Percentiles rank a stretch among this genome's conserved stretches.
Conservation (phyloP, 2,329 filamentous ascomycete species). For the Colletotrichum sp. region DNA sequence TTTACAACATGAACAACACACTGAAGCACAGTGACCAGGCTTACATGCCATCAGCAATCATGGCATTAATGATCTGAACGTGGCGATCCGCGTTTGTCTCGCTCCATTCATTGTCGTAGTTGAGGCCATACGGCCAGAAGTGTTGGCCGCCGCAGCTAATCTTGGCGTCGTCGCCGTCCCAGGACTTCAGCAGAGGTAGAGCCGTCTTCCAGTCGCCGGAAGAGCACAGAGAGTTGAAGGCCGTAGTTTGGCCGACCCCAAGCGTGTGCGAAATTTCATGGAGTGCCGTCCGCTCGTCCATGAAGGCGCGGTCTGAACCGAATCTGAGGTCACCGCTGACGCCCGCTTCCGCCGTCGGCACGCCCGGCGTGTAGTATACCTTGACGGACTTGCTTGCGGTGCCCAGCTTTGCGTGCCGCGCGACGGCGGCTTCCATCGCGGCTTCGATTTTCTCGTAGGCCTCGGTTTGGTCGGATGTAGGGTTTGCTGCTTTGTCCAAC, state of each 20-base stretch:
- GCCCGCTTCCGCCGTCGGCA: slow-evolving; percentile 50
- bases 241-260: slow-evolving; percentile 48
- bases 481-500: slow-evolving; percentile 41
- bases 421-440: slow-evolving; percentile 44
- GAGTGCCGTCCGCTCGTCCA: slow-evolving; percentile 53
- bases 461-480: slow-evolving; percentile 44
- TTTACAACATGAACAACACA: background rate
- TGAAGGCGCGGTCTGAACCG: slow-evolving; percentile 48
- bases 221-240: slow-evolving; percentile 42
- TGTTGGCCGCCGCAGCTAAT: slow-evolving; percentile 46
- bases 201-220: slow-evolving; percentile 47
- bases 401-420: slow-evolving; percentile 41
- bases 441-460: slow-evolving; percentile 48
- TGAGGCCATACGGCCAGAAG: slow-evolving; percentile 47
- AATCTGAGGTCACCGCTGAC: slow-evolving; percentile 53
- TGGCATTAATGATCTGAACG: slow-evolving; percentile 47
- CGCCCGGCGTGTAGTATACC: slow-evolving; percentile 46
- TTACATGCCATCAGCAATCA: slow-evolving; percentile 44
- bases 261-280: slow-evolving; percentile 55
- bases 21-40: background rate
- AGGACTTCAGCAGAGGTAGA: slow-evolving; percentile 40
- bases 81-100: slow-evolving; percentile 49
- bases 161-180: slow-evolving; percentile 40
- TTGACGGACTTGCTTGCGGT: slow-evolving; percentile 41
- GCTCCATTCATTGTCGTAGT: slow-evolving; percentile 49